These are phyloP conservation scores for Fusarium cyanostomum DNA, from an alignment of 2,329 filamentous ascomycete genomes.

Conservation along the genomic window DNA sequence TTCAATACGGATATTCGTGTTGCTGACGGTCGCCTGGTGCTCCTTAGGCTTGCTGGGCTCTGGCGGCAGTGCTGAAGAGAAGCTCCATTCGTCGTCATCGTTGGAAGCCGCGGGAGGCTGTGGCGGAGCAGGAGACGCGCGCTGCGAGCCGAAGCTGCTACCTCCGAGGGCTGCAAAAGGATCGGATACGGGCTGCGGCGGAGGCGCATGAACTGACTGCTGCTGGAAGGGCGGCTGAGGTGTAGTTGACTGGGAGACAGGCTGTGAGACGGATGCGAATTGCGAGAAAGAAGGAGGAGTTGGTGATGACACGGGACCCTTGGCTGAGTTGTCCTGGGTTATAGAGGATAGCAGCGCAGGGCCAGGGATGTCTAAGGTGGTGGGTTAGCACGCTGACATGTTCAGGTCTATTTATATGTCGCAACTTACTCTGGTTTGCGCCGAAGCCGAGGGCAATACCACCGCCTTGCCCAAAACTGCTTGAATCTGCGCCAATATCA, in stretches of 20 bases:
- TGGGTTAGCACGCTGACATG: conserved; percentile 24
- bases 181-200: conserved; percentile 55
- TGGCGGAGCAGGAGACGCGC: conserved; percentile 40
- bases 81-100: conserved; percentile 93
- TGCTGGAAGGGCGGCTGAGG: conserved; percentile 61
- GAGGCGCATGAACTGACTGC: conserved; percentile 58
- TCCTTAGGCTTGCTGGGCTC: conserved; percentile 65
- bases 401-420: not conserved
- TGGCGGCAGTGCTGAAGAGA: conserved; percentile 83
- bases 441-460: conserved; percentile 85
- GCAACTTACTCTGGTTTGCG: conserved; percentile 70
- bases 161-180: conserved; percentile 62
- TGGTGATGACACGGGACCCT: conserved; percentile 52
- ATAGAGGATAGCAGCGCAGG: conserved; percentile 72
- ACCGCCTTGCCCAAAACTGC: conserved; percentile 76
- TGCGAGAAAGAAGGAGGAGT: conserved; percentile 61
- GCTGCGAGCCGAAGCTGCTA: conserved; percentile 38
- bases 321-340: conserved; percentile 68
- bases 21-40: conserved; percentile 73
- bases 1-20: conserved; percentile 75
- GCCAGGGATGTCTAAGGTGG: conserved; percentile 66
- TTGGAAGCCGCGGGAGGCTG: conserved; percentile 49
- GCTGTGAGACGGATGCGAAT: conserved; percentile 65
- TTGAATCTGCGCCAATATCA: conserved; percentile 73
- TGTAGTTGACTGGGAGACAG: conserved; percentile 62